These are phyloP conservation scores for Saccharomycopsis sp. DNA, from an alignment of 805 yeast species.

Conservation along the genomic window DNA sequence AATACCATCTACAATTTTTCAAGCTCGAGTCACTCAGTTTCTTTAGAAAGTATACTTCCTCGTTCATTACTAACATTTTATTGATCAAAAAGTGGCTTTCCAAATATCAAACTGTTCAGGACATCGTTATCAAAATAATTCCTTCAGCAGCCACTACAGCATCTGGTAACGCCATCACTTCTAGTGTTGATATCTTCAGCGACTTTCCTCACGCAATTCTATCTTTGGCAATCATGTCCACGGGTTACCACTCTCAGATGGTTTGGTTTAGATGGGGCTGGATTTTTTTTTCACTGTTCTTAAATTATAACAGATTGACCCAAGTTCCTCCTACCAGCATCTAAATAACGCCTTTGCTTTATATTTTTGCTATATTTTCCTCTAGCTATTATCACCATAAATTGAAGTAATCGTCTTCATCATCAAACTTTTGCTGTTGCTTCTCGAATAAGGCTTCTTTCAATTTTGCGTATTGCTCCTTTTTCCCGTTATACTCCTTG, in stretches of 20 bases:
- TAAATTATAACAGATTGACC: slow-evolving; percentile 47
- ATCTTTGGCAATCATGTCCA: slow-evolving; percentile 64
- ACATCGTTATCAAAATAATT: slow-evolving; percentile 16
- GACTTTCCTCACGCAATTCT: slow-evolving; percentile 27
- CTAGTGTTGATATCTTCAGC: slow-evolving; percentile 25
- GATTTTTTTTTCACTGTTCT: slow-evolving; percentile 70
- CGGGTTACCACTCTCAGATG: slow-evolving; percentile 84
- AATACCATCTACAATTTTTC: slow-evolving; percentile 30
- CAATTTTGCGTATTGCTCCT: neutral
- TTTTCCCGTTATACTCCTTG: neutral
- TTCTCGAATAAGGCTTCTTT: neutral
- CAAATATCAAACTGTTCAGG: slow-evolving; percentile 6
- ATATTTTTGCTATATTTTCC: slow-evolving; percentile 1
- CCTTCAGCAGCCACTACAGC: slow-evolving; percentile 27
- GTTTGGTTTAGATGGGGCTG: slow-evolving; percentile 93
- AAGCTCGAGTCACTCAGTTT: slow-evolving; percentile 29
- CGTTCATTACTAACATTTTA: slow-evolving; percentile 12
- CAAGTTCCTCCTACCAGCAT: neutral
- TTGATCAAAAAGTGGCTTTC: slow-evolving; percentile 4
- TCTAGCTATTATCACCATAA: slow-evolving; percentile 24
- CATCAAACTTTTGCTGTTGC: slow-evolving; percentile 26
- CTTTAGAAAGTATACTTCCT: slow-evolving; percentile 24
- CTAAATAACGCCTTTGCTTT: neutral
- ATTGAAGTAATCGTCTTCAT: slow-evolving; percentile 28
- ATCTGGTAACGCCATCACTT: slow-evolving; percentile 34